phyloP scores from a whole-genome alignment of 2,329 filamentous ascomycete species.

The Beauveria caledonica region DNA sequence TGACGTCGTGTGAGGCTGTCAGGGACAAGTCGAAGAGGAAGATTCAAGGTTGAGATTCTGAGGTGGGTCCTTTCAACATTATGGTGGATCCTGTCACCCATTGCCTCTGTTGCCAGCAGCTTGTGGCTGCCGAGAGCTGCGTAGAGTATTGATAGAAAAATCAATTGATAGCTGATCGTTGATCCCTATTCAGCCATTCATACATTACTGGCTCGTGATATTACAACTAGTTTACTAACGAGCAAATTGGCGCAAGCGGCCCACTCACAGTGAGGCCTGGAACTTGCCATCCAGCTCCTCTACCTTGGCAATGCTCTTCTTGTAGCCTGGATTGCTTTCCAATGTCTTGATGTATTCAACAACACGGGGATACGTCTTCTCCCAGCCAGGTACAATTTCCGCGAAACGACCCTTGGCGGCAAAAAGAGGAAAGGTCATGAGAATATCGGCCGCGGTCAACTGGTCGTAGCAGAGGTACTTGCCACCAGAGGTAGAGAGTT shows the following conservation, averaged over 20 bases:
- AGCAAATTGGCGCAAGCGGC: not conserved
- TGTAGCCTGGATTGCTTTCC: slow-evolving; percentile 38
- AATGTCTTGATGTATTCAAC: slow-evolving; percentile 39
- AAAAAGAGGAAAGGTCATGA: slow-evolving; percentile 46
- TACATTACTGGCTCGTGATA: not conserved
- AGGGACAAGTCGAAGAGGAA: not conserved
- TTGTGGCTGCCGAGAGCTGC: not conserved
- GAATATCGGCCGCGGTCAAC: slow-evolving; percentile 45
- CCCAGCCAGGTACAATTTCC: slow-evolving; percentile 34
- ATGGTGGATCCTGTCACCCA: not conserved
- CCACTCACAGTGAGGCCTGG: slow-evolving; percentile 11
- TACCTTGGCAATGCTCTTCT: slow-evolving; percentile 40
- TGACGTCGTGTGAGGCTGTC: not conserved
- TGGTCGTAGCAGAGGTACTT: slow-evolving; percentile 40
- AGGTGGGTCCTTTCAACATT: not conserved
- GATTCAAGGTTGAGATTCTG: slow-evolving; percentile 2
- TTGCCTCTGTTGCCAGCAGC: too few species aligned
- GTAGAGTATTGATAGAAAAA: not conserved
- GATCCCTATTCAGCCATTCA: not conserved
- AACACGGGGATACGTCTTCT: slow-evolving; percentile 33
- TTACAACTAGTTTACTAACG: not conserved
- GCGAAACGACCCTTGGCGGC: slow-evolving; percentile 32
- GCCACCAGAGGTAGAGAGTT: slow-evolving; percentile 37
- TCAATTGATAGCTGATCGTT: not conserved
- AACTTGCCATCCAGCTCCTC: slow-evolving; percentile 38